These are phyloP conservation scores for Durio zibethinus DNA, from an alignment of 345 rosid genomes.

Conservation along the genomic window DNA sequence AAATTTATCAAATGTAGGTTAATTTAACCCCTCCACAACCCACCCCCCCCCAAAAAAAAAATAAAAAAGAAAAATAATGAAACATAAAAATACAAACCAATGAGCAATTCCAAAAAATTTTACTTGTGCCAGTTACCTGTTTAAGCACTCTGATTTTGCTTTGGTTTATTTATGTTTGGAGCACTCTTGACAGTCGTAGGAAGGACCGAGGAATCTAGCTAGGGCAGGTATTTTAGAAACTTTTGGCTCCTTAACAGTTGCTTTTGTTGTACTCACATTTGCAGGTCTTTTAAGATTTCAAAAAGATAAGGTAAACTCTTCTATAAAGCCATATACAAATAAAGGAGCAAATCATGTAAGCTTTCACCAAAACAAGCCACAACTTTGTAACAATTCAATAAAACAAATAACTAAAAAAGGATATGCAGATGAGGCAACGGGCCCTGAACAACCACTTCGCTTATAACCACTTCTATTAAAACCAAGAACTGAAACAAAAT, in stretches of 20 bases:
- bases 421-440: conserved; percentile 69
- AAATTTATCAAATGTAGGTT: neutral
- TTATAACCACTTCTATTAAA: conserved; percentile 62
- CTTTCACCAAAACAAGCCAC: neutral
- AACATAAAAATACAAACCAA: neutral
- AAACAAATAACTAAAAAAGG: conserved; percentile 47
- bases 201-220: conserved; percentile 30
- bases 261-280: conserved; percentile 33
- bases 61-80: neutral
- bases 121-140: conserved; percentile 36
- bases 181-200: conserved; percentile 35
- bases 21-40: neutral
- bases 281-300: conserved; percentile 63
- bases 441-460: conserved; percentile 59
- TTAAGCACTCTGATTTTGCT: conserved; percentile 38
- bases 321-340: conserved; percentile 2
- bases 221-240: conserved; percentile 38
- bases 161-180: conserved; percentile 31
- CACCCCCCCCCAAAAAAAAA: too few species aligned
- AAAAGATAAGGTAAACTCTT: conserved; percentile 58
- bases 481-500: conserved; percentile 44
- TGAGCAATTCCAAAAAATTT: neutral
- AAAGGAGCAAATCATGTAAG: neutral
- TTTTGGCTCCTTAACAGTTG: conserved; percentile 42
- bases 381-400: neutral